Conservation (phyloP, 495 filamentous ascomycete genomes). For the Trichoderma parareesei region DNA sequence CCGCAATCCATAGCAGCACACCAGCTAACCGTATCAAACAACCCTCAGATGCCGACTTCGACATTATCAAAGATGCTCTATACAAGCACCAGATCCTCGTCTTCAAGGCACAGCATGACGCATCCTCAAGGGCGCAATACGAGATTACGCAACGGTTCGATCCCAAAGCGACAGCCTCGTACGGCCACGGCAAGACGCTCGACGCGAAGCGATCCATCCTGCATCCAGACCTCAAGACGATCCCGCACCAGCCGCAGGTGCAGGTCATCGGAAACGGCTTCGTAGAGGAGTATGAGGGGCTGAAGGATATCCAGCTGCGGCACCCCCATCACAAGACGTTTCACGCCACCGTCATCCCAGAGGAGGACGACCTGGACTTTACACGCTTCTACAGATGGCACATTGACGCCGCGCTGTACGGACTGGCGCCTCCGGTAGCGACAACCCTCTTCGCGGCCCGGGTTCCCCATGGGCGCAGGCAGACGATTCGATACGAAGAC, state of each 20-base stretch:
- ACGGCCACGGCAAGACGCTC: slow-evolving; percentile 66
- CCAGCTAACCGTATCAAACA: slow-evolving; percentile 27
- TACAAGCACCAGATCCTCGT: slow-evolving; percentile 58
- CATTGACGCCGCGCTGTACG: slow-evolving; percentile 70
- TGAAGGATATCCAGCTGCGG: slow-evolving; percentile 55
- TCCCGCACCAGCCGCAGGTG: slow-evolving; percentile 70
- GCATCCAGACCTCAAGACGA: slow-evolving; percentile 69
- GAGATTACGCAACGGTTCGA: slow-evolving; percentile 64
- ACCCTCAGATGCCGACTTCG: slow-evolving; percentile 48
- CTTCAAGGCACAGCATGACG: slow-evolving; percentile 55
- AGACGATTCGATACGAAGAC: slow-evolving; percentile 63
- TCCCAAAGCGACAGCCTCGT: slow-evolving; percentile 45
- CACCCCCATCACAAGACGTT: slow-evolving; percentile 72
- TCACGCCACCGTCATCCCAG: slow-evolving; percentile 54
- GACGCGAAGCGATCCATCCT: slow-evolving; percentile 60
- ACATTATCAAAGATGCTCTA: slow-evolving; percentile 48
- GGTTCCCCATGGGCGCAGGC: slow-evolving; percentile 55
- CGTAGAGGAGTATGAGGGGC: slow-evolving; percentile 56
- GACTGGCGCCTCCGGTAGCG: slow-evolving; percentile 57
- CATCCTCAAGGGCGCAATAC: slow-evolving; percentile 61
- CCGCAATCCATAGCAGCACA: neutral
- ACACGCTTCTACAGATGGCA: slow-evolving; percentile 75
- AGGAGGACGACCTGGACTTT: slow-evolving; percentile 53
- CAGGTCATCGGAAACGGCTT: slow-evolving; percentile 70
- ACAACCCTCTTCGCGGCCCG: slow-evolving; percentile 61